Evolutionary conservation across 805 yeast genomes (phyloP).

Genomic region (Scheffersomyces ergatensis): DNA sequence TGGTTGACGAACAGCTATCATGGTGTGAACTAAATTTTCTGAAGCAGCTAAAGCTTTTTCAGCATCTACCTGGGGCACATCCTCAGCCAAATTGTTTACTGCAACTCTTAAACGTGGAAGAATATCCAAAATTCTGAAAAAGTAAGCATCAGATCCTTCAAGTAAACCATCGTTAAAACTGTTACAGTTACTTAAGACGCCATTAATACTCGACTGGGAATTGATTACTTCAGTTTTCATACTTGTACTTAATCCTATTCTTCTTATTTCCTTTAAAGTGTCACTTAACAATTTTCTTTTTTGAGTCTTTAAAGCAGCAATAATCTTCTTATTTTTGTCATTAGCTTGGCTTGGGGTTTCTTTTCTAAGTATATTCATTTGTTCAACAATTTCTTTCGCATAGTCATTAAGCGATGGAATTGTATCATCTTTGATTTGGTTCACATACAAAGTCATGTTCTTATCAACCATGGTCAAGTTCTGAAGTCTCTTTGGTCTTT

Average conservation of each 20-base stretch:
- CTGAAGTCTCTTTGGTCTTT: slow-evolving; percentile 56
- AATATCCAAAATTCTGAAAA: slow-evolving; percentile 71
- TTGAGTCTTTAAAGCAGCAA: slow-evolving; percentile 72
- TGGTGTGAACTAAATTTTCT: slow-evolving; percentile 64
- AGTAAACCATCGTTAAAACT: slow-evolving; percentile 40
- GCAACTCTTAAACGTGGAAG: slow-evolving; percentile 75
- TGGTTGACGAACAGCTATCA: slow-evolving; percentile 54
- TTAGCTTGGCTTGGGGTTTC: slow-evolving; percentile 75
- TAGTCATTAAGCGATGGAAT: slow-evolving; percentile 52
- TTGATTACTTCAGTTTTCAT: slow-evolving; percentile 65
- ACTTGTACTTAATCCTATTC: slow-evolving; percentile 71
- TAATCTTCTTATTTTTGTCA: slow-evolving; percentile 68
- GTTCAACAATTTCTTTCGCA: slow-evolving; percentile 52
- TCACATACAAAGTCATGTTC: slow-evolving; percentile 54
- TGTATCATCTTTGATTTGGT: slow-evolving; percentile 25
- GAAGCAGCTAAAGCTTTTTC: slow-evolving; percentile 73
- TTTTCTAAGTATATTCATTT: slow-evolving; percentile 59
- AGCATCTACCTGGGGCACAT: slow-evolving; percentile 71
- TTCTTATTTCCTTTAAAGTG: slow-evolving; percentile 67
- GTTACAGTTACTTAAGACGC: slow-evolving; percentile 54
- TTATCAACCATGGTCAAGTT: slow-evolving; percentile 48
- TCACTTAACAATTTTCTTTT: slow-evolving; percentile 78
- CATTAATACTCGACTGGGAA: slow-evolving; percentile 59
- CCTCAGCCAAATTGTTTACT: slow-evolving; percentile 60
- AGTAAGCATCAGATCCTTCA: slow-evolving; percentile 48